These are phyloP conservation scores for Leishmania mexicana DNA, from an alignment of 208 protist species.

Conservation along the genomic window DNA sequence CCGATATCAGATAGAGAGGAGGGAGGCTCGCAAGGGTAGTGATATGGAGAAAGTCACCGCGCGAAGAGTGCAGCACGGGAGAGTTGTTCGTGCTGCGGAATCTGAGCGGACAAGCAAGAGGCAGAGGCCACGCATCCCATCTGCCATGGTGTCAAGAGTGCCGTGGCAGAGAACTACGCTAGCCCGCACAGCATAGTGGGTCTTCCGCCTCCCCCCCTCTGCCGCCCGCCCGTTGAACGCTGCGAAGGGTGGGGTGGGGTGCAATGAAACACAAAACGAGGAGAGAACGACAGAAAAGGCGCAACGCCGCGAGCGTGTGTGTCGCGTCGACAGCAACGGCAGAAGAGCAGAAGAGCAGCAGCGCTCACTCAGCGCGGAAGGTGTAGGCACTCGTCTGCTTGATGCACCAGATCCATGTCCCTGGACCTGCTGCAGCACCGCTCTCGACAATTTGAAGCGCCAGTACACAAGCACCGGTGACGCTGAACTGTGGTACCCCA, in stretches of 20 bases:
- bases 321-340: not conserved
- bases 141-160: not conserved
- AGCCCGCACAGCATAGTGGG: not conserved
- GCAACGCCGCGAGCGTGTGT: not conserved
- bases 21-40: not conserved
- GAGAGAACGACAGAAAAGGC: too few species aligned
- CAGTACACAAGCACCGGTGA: slow-evolving; percentile 50
- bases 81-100: not conserved
- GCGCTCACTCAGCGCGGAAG: slow-evolving; percentile 61
- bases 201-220: not conserved
- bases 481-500: slow-evolving; percentile 89
- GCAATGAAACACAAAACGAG: not conserved
- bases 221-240: not conserved
- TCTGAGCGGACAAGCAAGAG: not conserved
- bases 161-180: not conserved
- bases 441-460: slow-evolving; percentile 80
- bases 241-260: too few species aligned
- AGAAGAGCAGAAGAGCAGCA: not conserved
- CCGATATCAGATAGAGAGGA: not conserved
- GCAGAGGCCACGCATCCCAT: not conserved
- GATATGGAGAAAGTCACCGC: not conserved
- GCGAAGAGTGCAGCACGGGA: not conserved
- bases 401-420: slow-evolving; percentile 91
- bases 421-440: slow-evolving; percentile 67
- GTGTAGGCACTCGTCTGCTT: slow-evolving; percentile 86